Evolutionary conservation across 2,329 filamentous ascomycete species (phyloP).

Genomic region (Gnomoniopsis sp.): DNA sequence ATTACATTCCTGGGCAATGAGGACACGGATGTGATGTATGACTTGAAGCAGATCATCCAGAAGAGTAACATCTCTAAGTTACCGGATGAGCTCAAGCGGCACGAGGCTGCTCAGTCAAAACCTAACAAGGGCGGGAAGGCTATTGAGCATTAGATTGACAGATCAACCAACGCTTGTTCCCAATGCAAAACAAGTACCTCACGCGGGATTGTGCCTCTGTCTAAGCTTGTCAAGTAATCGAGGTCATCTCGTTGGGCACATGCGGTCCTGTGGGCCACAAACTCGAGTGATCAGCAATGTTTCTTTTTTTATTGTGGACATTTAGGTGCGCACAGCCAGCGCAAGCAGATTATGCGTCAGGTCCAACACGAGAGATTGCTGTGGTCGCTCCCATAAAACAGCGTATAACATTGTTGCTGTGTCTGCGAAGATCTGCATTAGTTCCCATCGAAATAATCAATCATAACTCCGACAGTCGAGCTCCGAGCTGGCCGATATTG

Average conservation of each 20-base stretch:
- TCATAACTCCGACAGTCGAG: not conserved
- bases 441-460: not conserved
- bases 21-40: conserved; percentile 87
- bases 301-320: too few species aligned
- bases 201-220: not conserved
- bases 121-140: conserved; percentile 43
- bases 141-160: not conserved
- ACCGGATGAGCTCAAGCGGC: conserved; percentile 84
- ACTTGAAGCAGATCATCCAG: conserved; percentile 90
- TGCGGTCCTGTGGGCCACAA: not conserved
- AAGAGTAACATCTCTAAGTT: conserved; percentile 87
- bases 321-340: too few species aligned
- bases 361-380: too few species aligned
- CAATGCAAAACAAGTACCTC: not conserved
- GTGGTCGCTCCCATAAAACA: not conserved
- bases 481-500: not conserved
- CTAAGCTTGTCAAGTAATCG: not conserved
- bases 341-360: too few species aligned
- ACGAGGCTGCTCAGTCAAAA: conserved; percentile 88
- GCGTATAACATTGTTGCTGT: too few species aligned
- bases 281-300: too few species aligned
- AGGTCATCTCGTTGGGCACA: not conserved
- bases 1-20: conserved; percentile 94
- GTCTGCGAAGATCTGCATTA: too few species aligned
- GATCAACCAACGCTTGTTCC: not conserved